phyloP scores from a whole-genome alignment of 1,284 basidiomycete species.

The Sanghuangporus weigelae region DNA sequence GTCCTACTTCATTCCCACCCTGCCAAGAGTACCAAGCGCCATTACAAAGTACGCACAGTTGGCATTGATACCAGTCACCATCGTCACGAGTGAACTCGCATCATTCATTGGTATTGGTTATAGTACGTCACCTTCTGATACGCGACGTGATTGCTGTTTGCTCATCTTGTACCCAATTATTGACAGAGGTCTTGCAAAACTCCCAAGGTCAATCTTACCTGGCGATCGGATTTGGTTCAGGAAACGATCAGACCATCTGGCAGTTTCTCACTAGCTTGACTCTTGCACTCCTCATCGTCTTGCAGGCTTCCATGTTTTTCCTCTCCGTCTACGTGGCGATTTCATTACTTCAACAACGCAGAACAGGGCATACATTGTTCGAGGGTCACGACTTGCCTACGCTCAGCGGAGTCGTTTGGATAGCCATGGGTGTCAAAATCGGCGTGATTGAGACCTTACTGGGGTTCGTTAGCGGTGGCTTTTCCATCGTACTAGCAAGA shows the following conservation, averaged over 20 bases:
- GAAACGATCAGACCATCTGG: conserved; percentile 39
- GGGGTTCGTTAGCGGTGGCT: conserved; percentile 54
- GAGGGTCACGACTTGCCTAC: conserved; percentile 35
- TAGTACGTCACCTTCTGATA: conserved; percentile 34
- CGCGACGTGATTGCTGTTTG: neutral
- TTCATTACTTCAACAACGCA: conserved; percentile 45
- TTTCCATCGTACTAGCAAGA: conserved; percentile 47
- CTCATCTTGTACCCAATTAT: neutral
- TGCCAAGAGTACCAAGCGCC: conserved; percentile 46
- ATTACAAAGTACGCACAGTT: conserved; percentile 43
- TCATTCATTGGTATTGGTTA: conserved; percentile 60
- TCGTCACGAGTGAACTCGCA: conserved; percentile 51
- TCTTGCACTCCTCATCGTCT: conserved; percentile 50
- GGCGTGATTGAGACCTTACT: conserved; percentile 58
- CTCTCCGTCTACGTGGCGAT: conserved; percentile 54
- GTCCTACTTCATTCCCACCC: conserved; percentile 41
- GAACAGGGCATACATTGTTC: conserved; percentile 37
- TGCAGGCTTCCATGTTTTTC: conserved; percentile 52
- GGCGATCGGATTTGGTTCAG: conserved; percentile 38
- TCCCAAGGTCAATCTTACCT: conserved; percentile 22
- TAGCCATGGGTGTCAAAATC: conserved; percentile 50
- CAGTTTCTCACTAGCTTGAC: conserved; percentile 53
- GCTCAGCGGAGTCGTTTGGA: conserved; percentile 59
- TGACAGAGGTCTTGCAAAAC: conserved; percentile 6
- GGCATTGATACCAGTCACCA: conserved; percentile 48